These are phyloP conservation scores for Pisolithus thermaeus DNA, from an alignment of 1,284 basidiomycete species.

Conservation along the genomic window DNA sequence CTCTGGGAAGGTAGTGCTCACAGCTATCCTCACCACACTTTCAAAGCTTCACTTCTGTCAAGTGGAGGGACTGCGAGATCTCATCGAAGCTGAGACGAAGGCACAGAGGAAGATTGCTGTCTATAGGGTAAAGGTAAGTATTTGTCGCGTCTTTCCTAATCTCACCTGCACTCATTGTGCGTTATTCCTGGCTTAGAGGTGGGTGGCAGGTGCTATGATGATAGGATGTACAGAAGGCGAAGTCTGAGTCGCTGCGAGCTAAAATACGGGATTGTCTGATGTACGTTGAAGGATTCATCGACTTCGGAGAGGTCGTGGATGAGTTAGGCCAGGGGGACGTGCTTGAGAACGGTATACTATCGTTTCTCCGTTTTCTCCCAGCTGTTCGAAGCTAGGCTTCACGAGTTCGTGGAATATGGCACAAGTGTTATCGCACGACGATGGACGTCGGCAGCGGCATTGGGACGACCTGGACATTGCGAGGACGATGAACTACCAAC, in stretches of 20 bases:
- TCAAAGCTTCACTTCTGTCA: slow-evolving; percentile 56
- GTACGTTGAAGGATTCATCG: slow-evolving; percentile 81
- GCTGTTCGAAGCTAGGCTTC: not conserved
- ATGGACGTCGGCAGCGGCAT: not conserved
- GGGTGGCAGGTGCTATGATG: not conserved
- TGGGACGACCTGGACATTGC: too few species aligned
- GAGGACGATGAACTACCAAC: too few species aligned
- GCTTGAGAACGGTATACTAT: slow-evolving; percentile 61
- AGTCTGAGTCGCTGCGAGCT: slow-evolving; percentile 58
- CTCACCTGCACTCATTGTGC: not conserved
- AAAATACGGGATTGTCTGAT: slow-evolving; percentile 70
- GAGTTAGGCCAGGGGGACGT: slow-evolving; percentile 31
- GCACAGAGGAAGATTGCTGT: slow-evolving; percentile 72
- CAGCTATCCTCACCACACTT: slow-evolving; percentile 61
- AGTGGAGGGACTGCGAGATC: slow-evolving; percentile 78
- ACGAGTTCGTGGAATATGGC: slow-evolving; percentile 20
- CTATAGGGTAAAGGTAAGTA: slow-evolving; percentile 54
- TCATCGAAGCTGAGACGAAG: slow-evolving; percentile 84
- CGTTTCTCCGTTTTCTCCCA: not conserved
- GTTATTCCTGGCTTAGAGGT: not conserved
- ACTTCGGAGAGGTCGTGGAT: slow-evolving; percentile 87
- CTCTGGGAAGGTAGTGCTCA: slow-evolving; percentile 76
- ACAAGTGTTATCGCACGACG: not conserved
- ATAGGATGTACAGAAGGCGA: slow-evolving; percentile 54
- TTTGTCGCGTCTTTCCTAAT: not conserved